Evolutionary conservation across 306 rosid species (phyloP), one percentile per base, ranked within the genome.

Genomic region (Acacia acuminata): DNA sequence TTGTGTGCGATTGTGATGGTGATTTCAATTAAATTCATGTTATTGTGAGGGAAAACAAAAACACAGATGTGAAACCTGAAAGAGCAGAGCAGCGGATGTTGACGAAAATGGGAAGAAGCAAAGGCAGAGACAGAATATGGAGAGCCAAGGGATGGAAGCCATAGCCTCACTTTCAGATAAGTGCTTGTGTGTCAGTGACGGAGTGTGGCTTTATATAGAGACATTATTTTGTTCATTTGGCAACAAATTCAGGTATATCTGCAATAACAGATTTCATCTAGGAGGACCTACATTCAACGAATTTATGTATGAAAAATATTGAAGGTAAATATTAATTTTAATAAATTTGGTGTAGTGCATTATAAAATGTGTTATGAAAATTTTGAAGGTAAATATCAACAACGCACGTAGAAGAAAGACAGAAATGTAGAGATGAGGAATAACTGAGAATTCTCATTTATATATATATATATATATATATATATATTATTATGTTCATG

Each of bases 71-170:
- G 58, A 58, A 73, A 92, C 97, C 97, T 94, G 97, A 84, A 92
- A 94, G 34, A 94, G 80, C 70, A 94, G 40, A 6, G 92, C 68
- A 9, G 98, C 55, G 75, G 89, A 86, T 13, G 88, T 75, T 16
- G 88, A 73, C 0, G 81, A 83, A 30, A 80, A 81, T 63, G 91
- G 93, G 51, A 86, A 79, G 74, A 83, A 56, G 73, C 83, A 84
- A 69, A 88, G 38, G 73, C 36, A 84, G 77, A 91, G 80, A 76
- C 79, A 84, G 24, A 83, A 48, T 44, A 88, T 25, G 68, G 65
- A 81, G 66, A 89, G 61, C 7, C 25, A 38, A 50, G 71, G 8
- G 43, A 81, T 61, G 45, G 90, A 83, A 50, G 82, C 58, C 94
- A 87, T 84, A 24, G 48, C 50, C 45, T 79, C 68, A 20, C 32